A percentile compares a stretch with the other conserved stretches of the same genome.
Conservation (phyloP, 106 monocot species). For the Platanthera guangdongensis region DNA sequence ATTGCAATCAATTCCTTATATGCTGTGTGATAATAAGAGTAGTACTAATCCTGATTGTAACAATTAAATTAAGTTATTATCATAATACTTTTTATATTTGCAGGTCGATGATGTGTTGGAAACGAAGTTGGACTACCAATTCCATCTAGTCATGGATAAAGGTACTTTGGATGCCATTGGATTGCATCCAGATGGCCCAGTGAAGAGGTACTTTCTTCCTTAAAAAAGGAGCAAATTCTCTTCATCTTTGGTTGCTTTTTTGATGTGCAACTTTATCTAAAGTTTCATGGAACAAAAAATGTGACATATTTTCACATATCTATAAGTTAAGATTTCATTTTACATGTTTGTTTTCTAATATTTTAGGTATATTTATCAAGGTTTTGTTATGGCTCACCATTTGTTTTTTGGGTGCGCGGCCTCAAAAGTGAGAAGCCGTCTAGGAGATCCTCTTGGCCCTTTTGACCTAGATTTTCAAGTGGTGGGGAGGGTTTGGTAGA, state of each 20-base stretch:
- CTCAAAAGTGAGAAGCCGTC: no score
- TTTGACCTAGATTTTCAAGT: no score
- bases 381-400: no score
- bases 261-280: neutral
- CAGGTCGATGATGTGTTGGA: constrained; percentile 91
- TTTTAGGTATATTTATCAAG: no score
- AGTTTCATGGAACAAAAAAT: neutral
- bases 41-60: neutral
- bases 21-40: neutral
- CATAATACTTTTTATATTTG: constrained; percentile 1
- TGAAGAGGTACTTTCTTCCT: constrained; percentile 45
- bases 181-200: constrained; percentile 75
- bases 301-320: neutral
- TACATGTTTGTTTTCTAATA: no score
- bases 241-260: neutral
- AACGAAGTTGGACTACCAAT: constrained; percentile 64
- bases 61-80: neutral
- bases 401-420: neutral
- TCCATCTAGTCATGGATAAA: constrained; percentile 69
- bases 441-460: no score
- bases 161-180: constrained; percentile 96
- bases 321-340: neutral
- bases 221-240: neutral
- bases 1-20: neutral
- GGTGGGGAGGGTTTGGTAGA: no score